phyloP scores from a whole-genome alignment of 2,329 filamentous ascomycete species.

The Fonsecaea pedrosoi region DNA sequence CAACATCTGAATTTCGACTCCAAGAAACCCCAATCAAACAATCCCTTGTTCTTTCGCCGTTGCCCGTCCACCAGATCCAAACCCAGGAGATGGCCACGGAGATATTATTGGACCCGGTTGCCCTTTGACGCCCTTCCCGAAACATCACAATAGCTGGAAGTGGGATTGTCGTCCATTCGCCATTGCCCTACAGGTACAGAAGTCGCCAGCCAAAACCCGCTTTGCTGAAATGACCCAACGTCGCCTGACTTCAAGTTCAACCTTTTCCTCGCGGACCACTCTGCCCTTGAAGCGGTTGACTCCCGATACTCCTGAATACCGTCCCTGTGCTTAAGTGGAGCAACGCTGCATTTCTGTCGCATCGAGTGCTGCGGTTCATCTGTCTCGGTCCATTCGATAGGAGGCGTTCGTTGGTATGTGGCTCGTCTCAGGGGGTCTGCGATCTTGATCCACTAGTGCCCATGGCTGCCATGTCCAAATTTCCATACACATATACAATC shows the following conservation, averaged over 20 bases:
- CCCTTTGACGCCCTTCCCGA: background rate
- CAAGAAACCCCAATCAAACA: background rate
- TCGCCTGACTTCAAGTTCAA: background rate
- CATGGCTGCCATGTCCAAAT: background rate
- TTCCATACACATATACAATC: background rate
- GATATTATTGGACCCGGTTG: background rate
- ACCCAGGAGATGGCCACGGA: background rate
- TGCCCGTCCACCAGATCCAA: background rate
- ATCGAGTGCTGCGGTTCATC: background rate
- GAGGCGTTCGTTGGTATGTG: background rate
- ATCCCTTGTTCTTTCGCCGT: background rate
- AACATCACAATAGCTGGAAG: background rate
- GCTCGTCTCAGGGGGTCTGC: background rate
- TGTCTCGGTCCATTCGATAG: background rate
- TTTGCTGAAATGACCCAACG: background rate
- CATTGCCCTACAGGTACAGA: background rate
- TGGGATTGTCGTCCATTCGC: background rate
- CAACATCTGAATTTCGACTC: conserved; percentile 1
- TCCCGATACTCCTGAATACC: background rate
- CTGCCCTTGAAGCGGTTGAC: background rate
- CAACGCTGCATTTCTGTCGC: background rate
- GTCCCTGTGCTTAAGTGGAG: background rate
- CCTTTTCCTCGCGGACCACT: background rate
- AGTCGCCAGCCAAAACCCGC: background rate
- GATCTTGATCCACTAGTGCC: background rate